Base-by-base conservation (phyloP, 1,284 basidiomycete genomes). In the Athelia psychrophila region DNA sequence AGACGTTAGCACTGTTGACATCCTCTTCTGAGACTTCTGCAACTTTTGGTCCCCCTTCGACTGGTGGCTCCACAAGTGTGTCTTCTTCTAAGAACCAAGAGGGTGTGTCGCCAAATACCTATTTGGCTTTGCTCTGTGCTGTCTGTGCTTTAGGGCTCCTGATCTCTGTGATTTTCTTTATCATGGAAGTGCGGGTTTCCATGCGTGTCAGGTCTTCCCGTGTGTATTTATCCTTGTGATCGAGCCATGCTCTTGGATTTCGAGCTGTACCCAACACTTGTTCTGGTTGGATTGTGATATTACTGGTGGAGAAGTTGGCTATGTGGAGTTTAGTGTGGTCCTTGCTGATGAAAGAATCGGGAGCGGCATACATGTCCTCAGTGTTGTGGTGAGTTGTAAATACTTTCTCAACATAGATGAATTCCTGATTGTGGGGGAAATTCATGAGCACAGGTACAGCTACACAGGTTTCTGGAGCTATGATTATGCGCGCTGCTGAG, bases 41-140 rank as follows among this genome's bases (percentile, higher is more conserved):
- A 2, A 59, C 60, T 35, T 62, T 61, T 0, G 63, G 61, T 18
- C 61, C 61, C 32, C 61, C 56, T 55, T 54, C 56, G 10, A 58
- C n/a, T 18, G 52, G 42, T 38, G 46, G 27, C 32, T 52, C 47
- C 20, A 40, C 44, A 20, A 42, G 16, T 2, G 49, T 49, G 35
- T 59, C 52, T 38, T 53, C 50, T 1, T 23, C 13, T 18, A 55
- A 25, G 4, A 56, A 42, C 23, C n/a, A 19, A 9, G 57, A 52
- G 20, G 20, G 16, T 5, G 9, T 22, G 8, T 42, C n/a, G 6
- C 20, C 38, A 6, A 42, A 22, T 22, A 42, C 16, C 6, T n/a
- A 5, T n/a, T 42, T 42, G n/a, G 38, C 38, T 42, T 30, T 13
- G 27, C 27, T 30, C 13, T 13, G 27, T 13, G 27, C 27, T 6